Evolutionary conservation across 1,139 yeast genomes (phyloP), one percentile per base, ranked within the genome.

Genomic region (Dujonia santamariae): DNA sequence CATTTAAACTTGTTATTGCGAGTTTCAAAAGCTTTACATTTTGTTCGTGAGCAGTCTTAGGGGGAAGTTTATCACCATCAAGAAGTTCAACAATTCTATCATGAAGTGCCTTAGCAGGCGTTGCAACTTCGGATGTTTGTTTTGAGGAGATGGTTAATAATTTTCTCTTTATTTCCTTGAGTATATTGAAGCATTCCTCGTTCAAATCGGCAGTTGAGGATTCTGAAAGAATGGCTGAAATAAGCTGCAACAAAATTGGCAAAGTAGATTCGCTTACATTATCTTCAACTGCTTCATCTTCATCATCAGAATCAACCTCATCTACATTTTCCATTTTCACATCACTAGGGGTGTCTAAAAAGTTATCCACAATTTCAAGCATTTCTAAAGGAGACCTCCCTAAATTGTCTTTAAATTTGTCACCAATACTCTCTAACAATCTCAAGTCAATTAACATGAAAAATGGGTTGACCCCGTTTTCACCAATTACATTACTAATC

Each of bases 1-100:
- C 96, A 39, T 78, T 80, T 33, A 92, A 59, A 38, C 80, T 75
- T 1, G 73, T 66, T 26, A 86, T 61, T 0, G 96, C 96, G 26
- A 76, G 62, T 13, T 71, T 67, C 3, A 69, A 51, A 1, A 49
- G 49, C 31, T 56, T 53, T 8, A 48, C 32, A 17, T 29, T 19
- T 9, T 12, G 12, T 11, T 14, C 31, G 8, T 56, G 57, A 16
- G 39, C 28, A 7, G 43, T 44, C 25, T 11, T 12, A n/a, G 9
- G 9, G 9, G 29, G 20, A 7, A 26, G 29, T 2, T 28, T n/a
- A 2, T 58, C 60, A 0, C 67, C 67, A 6, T 51, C 40, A 8
- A 67, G 35, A 3, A 67, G 34, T 4, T 39, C 33, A 2, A 45
- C 45, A 8, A 70, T 66, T 39, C 75, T 49, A 9, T 48, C 48